These are phyloP conservation scores for Sugiyamaella sp. DNA, from an alignment of 1,139 yeast genomes.

Conservation along the genomic window DNA sequence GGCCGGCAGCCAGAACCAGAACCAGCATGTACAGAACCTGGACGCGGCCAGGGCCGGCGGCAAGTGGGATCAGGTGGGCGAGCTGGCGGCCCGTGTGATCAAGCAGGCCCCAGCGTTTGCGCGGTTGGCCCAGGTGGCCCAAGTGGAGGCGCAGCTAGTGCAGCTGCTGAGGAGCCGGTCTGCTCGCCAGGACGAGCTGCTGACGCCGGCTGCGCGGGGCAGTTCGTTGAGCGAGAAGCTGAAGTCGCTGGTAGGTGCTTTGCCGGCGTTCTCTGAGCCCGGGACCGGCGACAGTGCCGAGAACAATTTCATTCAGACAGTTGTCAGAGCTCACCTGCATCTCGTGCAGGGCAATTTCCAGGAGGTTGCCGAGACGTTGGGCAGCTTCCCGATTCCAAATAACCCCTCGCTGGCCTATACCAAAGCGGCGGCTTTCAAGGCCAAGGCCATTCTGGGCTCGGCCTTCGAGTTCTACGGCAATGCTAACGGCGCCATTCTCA, in stretches of 20 bases:
- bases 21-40: conserved; percentile 25
- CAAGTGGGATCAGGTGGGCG: conserved; percentile 32
- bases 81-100: conserved; percentile 31
- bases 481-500: conserved; percentile 32
- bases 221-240: conserved; percentile 7
- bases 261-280: neutral
- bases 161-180: conserved; percentile 4
- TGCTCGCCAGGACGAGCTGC: neutral
- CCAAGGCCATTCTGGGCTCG: conserved; percentile 35
- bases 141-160: conserved; percentile 13
- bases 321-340: conserved; percentile 30
- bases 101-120: conserved; percentile 25
- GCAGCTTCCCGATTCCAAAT: conserved; percentile 13
- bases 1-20: neutral
- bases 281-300: conserved; percentile 19
- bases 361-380: conserved; percentile 26
- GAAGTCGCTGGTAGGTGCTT: neutral
- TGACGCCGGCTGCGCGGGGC: neutral
- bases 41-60: conserved; percentile 32
- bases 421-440: conserved; percentile 30
- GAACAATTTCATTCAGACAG: conserved; percentile 27
- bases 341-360: conserved; percentile 28
- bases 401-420: conserved; percentile 27
- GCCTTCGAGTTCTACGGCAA: conserved; percentile 33
- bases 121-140: conserved; percentile 21